Evolutionary conservation across 1,284 basidiomycete species (phyloP).

Genomic region (Trametes pubescens): DNA sequence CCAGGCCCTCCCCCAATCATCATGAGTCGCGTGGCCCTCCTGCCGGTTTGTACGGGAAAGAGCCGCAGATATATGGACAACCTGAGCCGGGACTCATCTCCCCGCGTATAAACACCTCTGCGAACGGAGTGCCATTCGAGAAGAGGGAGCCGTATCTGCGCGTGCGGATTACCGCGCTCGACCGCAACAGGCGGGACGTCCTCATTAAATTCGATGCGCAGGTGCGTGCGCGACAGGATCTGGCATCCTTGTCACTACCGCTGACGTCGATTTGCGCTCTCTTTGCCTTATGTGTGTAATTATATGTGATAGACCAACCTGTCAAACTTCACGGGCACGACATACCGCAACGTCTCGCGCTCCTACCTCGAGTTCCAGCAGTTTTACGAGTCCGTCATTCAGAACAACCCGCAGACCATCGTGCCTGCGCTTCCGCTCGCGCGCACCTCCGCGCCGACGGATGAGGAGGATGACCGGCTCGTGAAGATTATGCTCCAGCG

Average conservation of each 20-base stretch:
- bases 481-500: constrained; percentile 92
- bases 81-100: constrained; percentile 83
- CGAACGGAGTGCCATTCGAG: constrained; percentile 76
- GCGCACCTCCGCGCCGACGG: constrained; percentile 92
- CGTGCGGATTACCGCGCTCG: constrained; percentile 87
- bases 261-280: background rate
- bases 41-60: constrained; percentile 72
- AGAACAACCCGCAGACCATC: constrained; percentile 90
- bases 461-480: constrained; percentile 95
- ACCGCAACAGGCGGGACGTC: constrained; percentile 92
- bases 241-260: background rate
- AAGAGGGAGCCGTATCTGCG: constrained; percentile 83
- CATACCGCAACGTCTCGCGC: constrained; percentile 91
- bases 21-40: constrained; percentile 31
- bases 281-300: no score
- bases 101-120: constrained; percentile 65
- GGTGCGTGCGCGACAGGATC: constrained; percentile 52
- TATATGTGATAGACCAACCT: constrained; percentile 81
- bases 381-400: constrained; percentile 86
- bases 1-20: constrained; percentile 40
- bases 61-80: constrained; percentile 84
- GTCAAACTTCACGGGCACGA: constrained; percentile 86
- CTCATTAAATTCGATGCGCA: constrained; percentile 93
- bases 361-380: constrained; percentile 93
- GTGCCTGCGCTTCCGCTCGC: constrained; percentile 90